Evolutionary conservation across 2,329 filamentous ascomycete genomes (phyloP).

Genomic region (Fusarium pseudoanthophilum): DNA sequence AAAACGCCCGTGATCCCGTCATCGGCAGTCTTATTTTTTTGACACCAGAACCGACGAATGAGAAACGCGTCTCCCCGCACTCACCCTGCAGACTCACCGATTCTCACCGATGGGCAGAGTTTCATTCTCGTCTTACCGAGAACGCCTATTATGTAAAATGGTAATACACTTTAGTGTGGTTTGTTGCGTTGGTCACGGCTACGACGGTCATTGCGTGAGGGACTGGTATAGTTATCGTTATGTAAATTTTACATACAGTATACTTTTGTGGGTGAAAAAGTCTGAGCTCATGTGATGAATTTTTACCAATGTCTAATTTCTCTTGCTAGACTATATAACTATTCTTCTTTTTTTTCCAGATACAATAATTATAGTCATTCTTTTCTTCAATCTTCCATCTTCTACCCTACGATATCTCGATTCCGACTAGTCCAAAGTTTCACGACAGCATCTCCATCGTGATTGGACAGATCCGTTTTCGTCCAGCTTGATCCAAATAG

Average conservation of each 20-base stretch:
- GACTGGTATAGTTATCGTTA: conserved; percentile 2
- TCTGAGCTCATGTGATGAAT: conserved; percentile 5
- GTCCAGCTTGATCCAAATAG: neutral
- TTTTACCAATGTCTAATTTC: neutral
- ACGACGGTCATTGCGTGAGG: neutral
- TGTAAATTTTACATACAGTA: conserved; percentile 10
- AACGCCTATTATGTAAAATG: neutral
- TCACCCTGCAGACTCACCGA: neutral
- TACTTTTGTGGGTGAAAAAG: neutral
- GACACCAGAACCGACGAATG: neutral
- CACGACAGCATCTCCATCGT: neutral
- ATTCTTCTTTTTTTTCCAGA: neutral
- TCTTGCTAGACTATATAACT: neutral
- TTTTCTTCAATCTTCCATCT: neutral
- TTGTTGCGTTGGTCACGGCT: neutral
- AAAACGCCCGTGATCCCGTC: neutral
- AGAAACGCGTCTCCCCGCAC: neutral
- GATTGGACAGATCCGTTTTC: neutral
- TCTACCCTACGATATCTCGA: neutral
- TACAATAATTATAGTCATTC: neutral
- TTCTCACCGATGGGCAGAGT: neutral
- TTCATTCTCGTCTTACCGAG: neutral
- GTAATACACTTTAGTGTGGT: neutral
- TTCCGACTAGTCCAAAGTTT: neutral
- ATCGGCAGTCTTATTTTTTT: neutral